Conservation (phyloP, 73 alveolate species). For the Symbiodinium natans region DNA sequence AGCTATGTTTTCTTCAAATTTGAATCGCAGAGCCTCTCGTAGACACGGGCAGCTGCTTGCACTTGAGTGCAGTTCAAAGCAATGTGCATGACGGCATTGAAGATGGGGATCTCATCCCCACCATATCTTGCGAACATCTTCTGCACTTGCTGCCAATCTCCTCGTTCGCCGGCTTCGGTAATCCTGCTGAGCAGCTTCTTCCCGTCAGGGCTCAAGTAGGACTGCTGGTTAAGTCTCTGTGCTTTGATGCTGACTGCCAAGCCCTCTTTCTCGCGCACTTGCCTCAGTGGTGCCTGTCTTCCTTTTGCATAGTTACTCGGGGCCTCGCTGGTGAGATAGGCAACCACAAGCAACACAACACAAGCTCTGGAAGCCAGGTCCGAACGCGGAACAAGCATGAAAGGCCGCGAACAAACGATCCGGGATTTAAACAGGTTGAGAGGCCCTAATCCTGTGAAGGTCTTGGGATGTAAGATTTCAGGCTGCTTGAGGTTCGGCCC, state of each 20-base stretch:
- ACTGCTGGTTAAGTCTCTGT: neutral
- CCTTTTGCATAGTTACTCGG: neutral
- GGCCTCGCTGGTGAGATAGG: neutral
- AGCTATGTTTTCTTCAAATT: neutral
- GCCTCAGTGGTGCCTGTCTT: neutral
- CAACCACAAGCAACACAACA: neutral
- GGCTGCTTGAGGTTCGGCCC: too few relatives aligned
- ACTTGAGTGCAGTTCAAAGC: constrained; percentile 12
- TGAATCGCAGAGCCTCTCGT: neutral
- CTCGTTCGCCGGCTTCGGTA: neutral
- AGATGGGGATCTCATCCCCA: neutral
- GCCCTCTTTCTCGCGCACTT: neutral
- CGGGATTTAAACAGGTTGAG: too few relatives aligned
- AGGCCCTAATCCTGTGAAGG: too few relatives aligned
- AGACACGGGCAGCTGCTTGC: neutral
- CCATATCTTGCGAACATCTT: neutral
- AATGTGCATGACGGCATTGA: constrained; percentile 13
- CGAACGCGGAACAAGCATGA: neutral
- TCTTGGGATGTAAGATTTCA: too few relatives aligned
- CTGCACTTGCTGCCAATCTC: constrained; percentile 15
- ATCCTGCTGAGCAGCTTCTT: neutral
- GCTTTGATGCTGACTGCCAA: neutral
- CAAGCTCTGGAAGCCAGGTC: neutral
- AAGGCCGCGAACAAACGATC: too few relatives aligned
- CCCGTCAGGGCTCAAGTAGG: neutral